Evolutionary conservation across 225 moss, liverwort and hornwort genomes (phyloP).

Genomic region (Antitrichia curtipendula): DNA sequence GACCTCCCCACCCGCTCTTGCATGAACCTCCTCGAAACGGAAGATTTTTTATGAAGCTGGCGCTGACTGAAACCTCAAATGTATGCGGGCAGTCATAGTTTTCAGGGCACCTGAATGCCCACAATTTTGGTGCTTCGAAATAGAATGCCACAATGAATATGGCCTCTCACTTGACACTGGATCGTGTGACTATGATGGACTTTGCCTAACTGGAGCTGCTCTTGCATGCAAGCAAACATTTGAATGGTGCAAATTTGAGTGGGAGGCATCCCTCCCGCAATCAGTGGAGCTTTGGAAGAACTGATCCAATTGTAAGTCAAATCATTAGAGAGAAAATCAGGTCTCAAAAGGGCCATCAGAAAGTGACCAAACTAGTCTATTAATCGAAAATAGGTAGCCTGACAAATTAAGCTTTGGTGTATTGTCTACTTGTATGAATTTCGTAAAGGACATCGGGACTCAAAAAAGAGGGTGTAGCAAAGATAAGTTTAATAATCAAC

Average conservation of each 20-base stretch:
- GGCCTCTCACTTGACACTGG: not conserved
- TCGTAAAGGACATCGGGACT: too few species aligned
- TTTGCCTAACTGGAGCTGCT: not conserved
- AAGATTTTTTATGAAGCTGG: not conserved
- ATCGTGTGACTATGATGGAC: not conserved
- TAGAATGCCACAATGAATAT: not conserved
- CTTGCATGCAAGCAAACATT: not conserved
- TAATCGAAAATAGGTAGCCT: too few species aligned
- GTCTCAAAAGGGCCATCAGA: too few species aligned
- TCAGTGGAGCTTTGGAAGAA: constrained; percentile 6
- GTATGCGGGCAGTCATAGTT: not conserved
- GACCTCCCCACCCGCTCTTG: not conserved
- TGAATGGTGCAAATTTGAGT: not conserved
- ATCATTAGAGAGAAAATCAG: too few species aligned
- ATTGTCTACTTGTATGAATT: too few species aligned
- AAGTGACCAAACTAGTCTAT: too few species aligned
- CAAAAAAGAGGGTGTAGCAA: too few species aligned
- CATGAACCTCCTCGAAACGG: not conserved
- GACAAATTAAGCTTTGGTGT: too few species aligned
- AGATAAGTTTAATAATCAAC: too few species aligned
- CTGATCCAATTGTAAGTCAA: not conserved
- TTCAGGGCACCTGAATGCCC: too few species aligned
- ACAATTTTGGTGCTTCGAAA: not conserved
- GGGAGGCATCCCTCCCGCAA: not conserved
- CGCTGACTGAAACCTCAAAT: not conserved